Evolutionary conservation across 352 stramenopile species (phyloP).

Genomic region (Phytopythium helicoides): DNA sequence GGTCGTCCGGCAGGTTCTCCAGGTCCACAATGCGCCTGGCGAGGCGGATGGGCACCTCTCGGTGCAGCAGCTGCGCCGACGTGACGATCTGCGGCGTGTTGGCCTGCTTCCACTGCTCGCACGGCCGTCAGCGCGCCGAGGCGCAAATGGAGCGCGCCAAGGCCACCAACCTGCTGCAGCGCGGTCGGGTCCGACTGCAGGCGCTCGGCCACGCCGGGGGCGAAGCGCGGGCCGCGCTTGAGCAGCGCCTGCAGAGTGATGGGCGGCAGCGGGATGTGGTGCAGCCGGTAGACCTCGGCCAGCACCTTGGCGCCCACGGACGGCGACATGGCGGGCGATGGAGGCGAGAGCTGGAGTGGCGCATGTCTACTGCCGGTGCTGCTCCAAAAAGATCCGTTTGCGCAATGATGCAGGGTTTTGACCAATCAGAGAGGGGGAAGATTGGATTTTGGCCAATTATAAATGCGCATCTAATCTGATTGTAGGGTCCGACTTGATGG

Average conservation of each 20-base stretch:
- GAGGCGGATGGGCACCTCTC: conserved; percentile 77
- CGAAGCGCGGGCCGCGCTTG: conserved; percentile 54
- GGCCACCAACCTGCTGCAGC: conserved; percentile 41
- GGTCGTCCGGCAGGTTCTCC: conserved; percentile 72
- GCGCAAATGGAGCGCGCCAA: no score
- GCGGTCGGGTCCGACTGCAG: conserved; percentile 49
- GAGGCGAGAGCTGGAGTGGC: no score
- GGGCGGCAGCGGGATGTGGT: conserved; percentile 74
- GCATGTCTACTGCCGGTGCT: not conserved
- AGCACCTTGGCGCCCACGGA: conserved; percentile 59
- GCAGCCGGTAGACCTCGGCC: conserved; percentile 78
- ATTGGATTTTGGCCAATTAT: conserved; percentile 1
- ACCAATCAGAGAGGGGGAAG: conserved; percentile 10
- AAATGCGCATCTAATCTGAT: no score
- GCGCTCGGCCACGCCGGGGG: conserved; percentile 40
- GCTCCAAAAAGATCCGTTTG: conserved; percentile 20
- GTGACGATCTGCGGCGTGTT: conserved; percentile 74
- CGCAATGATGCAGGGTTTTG: conserved; percentile 30
- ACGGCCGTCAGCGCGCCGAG: not conserved
- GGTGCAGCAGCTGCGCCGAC: conserved; percentile 75
- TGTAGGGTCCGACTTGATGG: no score
- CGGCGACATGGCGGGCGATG: conserved; percentile 24
- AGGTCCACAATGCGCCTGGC: conserved; percentile 80
- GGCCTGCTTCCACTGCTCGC: conserved; percentile 64
- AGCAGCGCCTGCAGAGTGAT: conserved; percentile 81